These are phyloP conservation scores for Arachnomyces sp. DNA, from an alignment of 2,329 filamentous ascomycete genomes.

Conservation along the genomic window DNA sequence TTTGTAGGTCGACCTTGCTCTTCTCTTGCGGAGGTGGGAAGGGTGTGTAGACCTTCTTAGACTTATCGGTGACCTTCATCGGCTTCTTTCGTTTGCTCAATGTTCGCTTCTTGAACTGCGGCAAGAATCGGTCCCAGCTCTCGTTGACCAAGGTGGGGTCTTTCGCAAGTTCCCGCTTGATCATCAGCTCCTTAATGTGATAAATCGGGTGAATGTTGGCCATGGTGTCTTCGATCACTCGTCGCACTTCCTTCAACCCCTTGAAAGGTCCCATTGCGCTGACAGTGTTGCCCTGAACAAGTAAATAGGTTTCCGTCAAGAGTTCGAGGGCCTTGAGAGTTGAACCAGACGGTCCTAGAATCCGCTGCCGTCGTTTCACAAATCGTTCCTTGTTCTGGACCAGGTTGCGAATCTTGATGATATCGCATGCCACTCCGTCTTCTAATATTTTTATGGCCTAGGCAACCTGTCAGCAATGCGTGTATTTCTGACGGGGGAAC, in stretches of 20 bases:
- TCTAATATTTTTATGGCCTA: slow-evolving; percentile 83
- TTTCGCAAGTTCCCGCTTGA: slow-evolving; percentile 84
- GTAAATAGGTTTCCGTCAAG: slow-evolving; percentile 81
- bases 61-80: slow-evolving; percentile 81
- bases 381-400: slow-evolving; percentile 93
- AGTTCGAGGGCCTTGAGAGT: slow-evolving; percentile 92
- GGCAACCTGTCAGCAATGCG: background rate
- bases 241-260: slow-evolving; percentile 81
- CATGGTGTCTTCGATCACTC: slow-evolving; percentile 93
- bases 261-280: slow-evolving; percentile 87
- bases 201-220: slow-evolving; percentile 83
- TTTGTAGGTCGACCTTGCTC: slow-evolving; percentile 97
- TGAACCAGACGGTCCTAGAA: slow-evolving; percentile 81
- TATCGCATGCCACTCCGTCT: slow-evolving; percentile 83
- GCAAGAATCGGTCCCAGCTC: slow-evolving; percentile 92
- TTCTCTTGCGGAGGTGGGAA: slow-evolving; percentile 96
- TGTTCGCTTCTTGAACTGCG: slow-evolving; percentile 92
- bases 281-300: slow-evolving; percentile 96
- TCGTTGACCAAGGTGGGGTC: slow-evolving; percentile 78
- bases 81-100: slow-evolving; percentile 76
- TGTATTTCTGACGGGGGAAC: background rate
- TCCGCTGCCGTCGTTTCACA: slow-evolving; percentile 85
- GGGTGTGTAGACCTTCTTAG: slow-evolving; percentile 89
- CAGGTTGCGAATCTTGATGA: slow-evolving; percentile 88
- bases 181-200: slow-evolving; percentile 93